These are phyloP conservation scores for Ceratocystis colombiana DNA, from an alignment of 2,329 filamentous ascomycete species.

Conservation along the genomic window DNA sequence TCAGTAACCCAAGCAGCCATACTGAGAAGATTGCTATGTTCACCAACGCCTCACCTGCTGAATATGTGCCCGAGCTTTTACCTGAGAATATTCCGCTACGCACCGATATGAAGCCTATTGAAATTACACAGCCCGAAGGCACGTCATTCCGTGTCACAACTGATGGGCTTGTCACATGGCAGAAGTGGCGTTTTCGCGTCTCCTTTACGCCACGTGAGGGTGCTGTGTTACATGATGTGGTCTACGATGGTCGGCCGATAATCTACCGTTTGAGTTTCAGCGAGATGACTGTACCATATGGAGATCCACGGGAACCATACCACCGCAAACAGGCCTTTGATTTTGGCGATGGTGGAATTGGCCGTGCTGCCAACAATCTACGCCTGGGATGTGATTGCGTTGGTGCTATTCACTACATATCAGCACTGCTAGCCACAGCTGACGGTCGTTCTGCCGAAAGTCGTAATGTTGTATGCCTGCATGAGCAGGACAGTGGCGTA, in stretches of 20 bases:
- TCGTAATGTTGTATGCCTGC: constrained; percentile 55
- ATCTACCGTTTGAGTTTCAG: constrained; percentile 57
- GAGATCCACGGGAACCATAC: constrained; percentile 53
- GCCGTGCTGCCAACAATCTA: constrained; percentile 58
- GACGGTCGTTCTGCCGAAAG: constrained; percentile 44
- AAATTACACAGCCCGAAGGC: constrained; percentile 60
- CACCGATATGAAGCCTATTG: constrained; percentile 55
- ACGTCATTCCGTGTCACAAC: constrained; percentile 51
- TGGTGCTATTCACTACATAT: constrained; percentile 56
- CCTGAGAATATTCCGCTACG: constrained; percentile 35
- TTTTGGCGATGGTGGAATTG: constrained; percentile 58
- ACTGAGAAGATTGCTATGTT: constrained; percentile 39
- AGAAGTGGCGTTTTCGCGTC: constrained; percentile 60
- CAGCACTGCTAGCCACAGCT: constrained; percentile 43
- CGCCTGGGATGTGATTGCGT: constrained; percentile 60
- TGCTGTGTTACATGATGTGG: constrained; percentile 58
- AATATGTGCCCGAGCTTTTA: constrained; percentile 45
- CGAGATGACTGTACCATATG: constrained; percentile 63
- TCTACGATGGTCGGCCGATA: constrained; percentile 54
- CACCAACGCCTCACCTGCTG: constrained; percentile 34
- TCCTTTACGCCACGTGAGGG: constrained; percentile 62
- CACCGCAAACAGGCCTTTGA: constrained; percentile 64
- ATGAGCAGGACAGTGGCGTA: constrained; percentile 62
- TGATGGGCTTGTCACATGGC: constrained; percentile 46
- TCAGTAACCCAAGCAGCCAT: constrained; percentile 18